Base-by-base conservation (phyloP, 768 basidiomycete genomes). In the Psilocybe sp. region DNA sequence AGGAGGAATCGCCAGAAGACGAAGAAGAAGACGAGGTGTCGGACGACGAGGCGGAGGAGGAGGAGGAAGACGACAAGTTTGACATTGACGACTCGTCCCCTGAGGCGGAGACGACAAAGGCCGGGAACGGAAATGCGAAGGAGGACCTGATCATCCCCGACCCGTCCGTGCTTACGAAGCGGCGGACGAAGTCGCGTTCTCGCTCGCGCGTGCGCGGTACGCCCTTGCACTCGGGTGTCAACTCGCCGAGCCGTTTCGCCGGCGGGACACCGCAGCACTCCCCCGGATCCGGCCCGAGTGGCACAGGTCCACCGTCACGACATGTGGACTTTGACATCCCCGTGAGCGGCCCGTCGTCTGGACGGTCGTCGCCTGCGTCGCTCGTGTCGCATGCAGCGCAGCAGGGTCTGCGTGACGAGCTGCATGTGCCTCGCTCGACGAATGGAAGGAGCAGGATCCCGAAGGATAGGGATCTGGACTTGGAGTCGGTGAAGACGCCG, bases 11-110 rank as follows among this genome's bases (percentile, higher is more conserved):
- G 15, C 59, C 68, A 3, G 71, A 72, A 11, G 70, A 72, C 4
- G 76, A 77, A 31, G 81, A 81, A 47, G 73, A 73, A 14, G 78
- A 79, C 20, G 77, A 80, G 39, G 69, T 65, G 5, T 69, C 73
- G 12, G 78, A 78, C 20, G 81, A 80, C 15, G 78, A 80, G 32
- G 77, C 80, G 45, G 73, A 80, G 32, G 77, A 80, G 44, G 73
- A 80, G 20, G 78, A 80, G 28, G 77, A 80, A 44, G 73, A 90
- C 34, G 89, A 92, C 62, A 81, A 79, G 59, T 98, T 85, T 67
- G 97, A 99, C 66, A 98, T 98, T 46, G 90, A 97, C 59, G 95
- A 98, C 68, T 87, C 87, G 15, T 85, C 87, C 4, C 75, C 78
- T 2, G 84, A 85, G 44, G 73, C 76, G 15, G 69, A 66, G 9